Conservation (phyloP, 2,329 filamentous ascomycete genomes). For the Fusarium camptoceras region DNA sequence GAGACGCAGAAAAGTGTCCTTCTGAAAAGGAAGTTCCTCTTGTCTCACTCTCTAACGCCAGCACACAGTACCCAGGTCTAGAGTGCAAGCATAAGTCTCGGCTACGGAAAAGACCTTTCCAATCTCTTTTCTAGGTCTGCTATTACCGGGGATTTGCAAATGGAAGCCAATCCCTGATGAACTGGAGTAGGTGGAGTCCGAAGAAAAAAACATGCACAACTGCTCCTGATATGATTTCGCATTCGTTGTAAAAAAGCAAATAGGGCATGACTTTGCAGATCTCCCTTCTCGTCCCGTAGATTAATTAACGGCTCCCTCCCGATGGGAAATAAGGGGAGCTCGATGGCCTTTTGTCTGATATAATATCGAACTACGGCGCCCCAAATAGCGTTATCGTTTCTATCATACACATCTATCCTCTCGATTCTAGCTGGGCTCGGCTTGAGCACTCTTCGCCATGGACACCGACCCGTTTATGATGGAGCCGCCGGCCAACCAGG, state of each 20-base stretch:
- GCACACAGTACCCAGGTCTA: no score
- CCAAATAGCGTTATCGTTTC: no score
- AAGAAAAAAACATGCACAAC: background rate
- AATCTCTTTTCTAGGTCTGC: background rate
- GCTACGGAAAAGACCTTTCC: no score
- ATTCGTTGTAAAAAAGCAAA: background rate
- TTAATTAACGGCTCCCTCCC: background rate
- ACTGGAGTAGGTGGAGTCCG: conserved; percentile 17
- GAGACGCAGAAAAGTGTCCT: background rate
- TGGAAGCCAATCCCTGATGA: conserved; percentile 12
- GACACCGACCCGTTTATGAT: conserved; percentile 33
- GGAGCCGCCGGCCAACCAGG: conserved; percentile 30
- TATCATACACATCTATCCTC: background rate
- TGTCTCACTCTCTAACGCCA: background rate
- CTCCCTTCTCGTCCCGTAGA: background rate
- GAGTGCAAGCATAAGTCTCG: background rate
- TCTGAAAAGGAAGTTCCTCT: background rate
- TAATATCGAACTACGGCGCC: background rate
- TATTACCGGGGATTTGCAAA: background rate
- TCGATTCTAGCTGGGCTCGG: background rate
- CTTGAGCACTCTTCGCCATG: conserved; percentile 2
- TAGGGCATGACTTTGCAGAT: conserved; percentile 24
- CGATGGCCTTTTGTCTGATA: background rate
- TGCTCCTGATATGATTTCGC: conserved; percentile 8
- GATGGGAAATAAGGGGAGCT: no score